Percentiles rank a stretch among this genome's conserved stretches.
Evolutionary conservation across 352 stramenopile species (phyloP).

Genomic region (Thraustotheca clavata): DNA sequence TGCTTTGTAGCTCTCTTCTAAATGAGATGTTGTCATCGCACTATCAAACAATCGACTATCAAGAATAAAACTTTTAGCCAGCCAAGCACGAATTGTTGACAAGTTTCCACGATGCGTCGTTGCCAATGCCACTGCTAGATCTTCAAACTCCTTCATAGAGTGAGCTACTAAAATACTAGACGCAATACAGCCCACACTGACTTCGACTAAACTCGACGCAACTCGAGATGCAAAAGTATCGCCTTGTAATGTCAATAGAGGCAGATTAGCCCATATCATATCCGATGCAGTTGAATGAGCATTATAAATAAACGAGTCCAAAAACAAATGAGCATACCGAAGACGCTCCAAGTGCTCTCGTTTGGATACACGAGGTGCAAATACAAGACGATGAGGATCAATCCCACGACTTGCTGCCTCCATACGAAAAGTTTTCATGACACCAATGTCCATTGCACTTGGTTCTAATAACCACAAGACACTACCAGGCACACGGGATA

Average conservation of each 20-base stretch:
- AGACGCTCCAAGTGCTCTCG: slow-evolving; percentile 73
- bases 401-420: slow-evolving; percentile 67
- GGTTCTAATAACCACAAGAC: slow-evolving; percentile 36
- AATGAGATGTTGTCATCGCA: slow-evolving; percentile 1
- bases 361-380: slow-evolving; percentile 54
- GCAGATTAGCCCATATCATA: slow-evolving; percentile 80
- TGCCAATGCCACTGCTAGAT: slow-evolving; percentile 46
- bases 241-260: slow-evolving; percentile 83
- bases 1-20: slow-evolving; percentile 33
- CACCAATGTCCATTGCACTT: not conserved
- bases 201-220: slow-evolving; percentile 45
- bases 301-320: slow-evolving; percentile 94
- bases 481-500: slow-evolving; percentile 24
- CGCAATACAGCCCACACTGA: slow-evolving; percentile 23
- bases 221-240: slow-evolving; percentile 66
- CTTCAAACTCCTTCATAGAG: slow-evolving; percentile 62
- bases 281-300: slow-evolving; percentile 93
- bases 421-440: slow-evolving; percentile 34
- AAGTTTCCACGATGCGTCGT: slow-evolving; percentile 20
- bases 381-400: slow-evolving; percentile 48
- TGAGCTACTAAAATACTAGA: slow-evolving; percentile 32
- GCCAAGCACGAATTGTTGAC: slow-evolving; percentile 24
- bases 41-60: slow-evolving; percentile 26
- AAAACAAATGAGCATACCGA: slow-evolving; percentile 80
- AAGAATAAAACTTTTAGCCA: slow-evolving; percentile 30